Base-by-base conservation (phyloP, 257 asterid genomes). In the Craterostigma plantagineum region DNA sequence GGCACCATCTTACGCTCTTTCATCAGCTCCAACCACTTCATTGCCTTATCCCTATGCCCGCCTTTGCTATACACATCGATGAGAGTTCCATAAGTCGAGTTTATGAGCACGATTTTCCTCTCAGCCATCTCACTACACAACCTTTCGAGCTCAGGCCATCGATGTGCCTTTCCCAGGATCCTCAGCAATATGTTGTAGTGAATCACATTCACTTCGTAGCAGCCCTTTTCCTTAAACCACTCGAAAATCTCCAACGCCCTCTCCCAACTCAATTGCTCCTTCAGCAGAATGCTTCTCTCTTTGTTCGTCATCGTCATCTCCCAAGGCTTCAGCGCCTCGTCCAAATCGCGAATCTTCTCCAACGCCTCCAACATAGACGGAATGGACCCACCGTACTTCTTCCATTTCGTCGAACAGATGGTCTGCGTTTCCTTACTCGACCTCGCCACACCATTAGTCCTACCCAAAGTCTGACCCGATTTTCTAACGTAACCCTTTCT, bases 21-120 rank as follows among this genome's bases (percentile, higher is more conserved):
- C 99, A 90, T 90, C 68, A 75, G 60, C 9, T 74, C 76, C 71
- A 90, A 53, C 91, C 91, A 90, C 52, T 68, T 59, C 52, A 72
- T 58, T 6, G 99, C 94, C 45, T 62, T 66, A 11, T 69, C 73
- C 41, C 57, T 56, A 1, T 37, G 63, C 43, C 92, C 87, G 4
- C 84, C 94, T 67, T 79, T 90, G 54, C 81, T 50, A 50, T 72
- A 72, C 40, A 79, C 92, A 61, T 90, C 99, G 27, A 83, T 90
- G 60, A 90, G 55, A 47, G 95, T 90, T 1, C 99, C 99, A 50
- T 90, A 90, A 0, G 92, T 90, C 16, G 99, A 90, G 49, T 77
- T 90, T 36, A 90, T 63, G 0, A 78, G 79, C 56, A 70, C 61
- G 44, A 83, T 62, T 17, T 58, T 61, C 43, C 27, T 72, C 63